Percentiles rank a stretch among this genome's conserved stretches.
Conservation (phyloP, 1,284 basidiomycete genomes). For the Trichosporon sp. region DNA sequence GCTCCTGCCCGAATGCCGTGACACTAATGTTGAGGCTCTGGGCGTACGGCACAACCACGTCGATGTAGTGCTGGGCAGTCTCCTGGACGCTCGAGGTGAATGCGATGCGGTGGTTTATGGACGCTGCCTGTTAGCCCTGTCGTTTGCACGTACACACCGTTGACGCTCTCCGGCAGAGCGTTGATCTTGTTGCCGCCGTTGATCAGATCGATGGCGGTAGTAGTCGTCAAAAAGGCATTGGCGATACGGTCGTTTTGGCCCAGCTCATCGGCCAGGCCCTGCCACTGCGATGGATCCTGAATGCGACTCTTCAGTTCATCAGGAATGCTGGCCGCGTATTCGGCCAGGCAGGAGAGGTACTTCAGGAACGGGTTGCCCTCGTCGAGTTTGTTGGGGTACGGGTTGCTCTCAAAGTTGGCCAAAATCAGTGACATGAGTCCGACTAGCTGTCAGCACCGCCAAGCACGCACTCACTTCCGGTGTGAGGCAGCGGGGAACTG, state of each 20-base stretch:
- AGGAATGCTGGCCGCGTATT: constrained; percentile 48
- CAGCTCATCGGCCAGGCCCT: constrained; percentile 43
- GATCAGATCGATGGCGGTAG: constrained; percentile 44
- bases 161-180: constrained; percentile 40
- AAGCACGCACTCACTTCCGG: constrained; percentile 39
- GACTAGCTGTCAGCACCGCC: constrained; percentile 26
- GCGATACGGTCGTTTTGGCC: constrained; percentile 27
- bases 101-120: constrained; percentile 52
- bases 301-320: constrained; percentile 34
- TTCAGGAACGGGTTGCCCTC: constrained; percentile 47
- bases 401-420: constrained; percentile 40
- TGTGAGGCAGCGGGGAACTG: constrained; percentile 45
- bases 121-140: constrained; percentile 24
- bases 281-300: constrained; percentile 43
- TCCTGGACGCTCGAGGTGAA: constrained; percentile 48
- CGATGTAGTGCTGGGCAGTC: constrained; percentile 42
- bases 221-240: constrained; percentile 44
- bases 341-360: constrained; percentile 51
- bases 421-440: constrained; percentile 45
- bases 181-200: constrained; percentile 49
- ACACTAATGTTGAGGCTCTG: constrained; percentile 44
- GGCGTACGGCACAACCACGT: constrained; percentile 45
- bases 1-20: constrained; percentile 27
- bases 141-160: neutral
- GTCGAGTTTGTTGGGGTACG: constrained; percentile 36